Evolutionary conservation across 2,329 filamentous ascomycete genomes (phyloP).

Genomic region (Aureobasidium sp.): DNA sequence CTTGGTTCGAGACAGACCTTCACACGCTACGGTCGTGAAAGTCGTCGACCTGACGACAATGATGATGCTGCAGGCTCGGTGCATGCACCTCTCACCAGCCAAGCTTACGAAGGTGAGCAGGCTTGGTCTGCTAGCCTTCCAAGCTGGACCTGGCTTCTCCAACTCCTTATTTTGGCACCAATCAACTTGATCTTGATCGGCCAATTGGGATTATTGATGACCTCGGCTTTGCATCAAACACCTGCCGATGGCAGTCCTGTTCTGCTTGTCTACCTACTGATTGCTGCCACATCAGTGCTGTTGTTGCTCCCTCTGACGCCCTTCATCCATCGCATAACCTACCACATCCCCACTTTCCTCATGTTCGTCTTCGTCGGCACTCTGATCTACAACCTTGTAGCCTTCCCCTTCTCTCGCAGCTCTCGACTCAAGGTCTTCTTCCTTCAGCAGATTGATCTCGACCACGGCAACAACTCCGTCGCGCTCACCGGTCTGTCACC

Average conservation of each 20-base stretch:
- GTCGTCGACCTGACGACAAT: slow-evolving; percentile 15
- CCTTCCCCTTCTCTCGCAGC: slow-evolving; percentile 78
- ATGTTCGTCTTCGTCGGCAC: slow-evolving; percentile 66
- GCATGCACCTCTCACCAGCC: slow-evolving; percentile 23
- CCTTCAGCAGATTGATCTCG: slow-evolving; percentile 71
- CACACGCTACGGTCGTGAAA: slow-evolving; percentile 17
- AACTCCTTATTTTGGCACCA: slow-evolving; percentile 74
- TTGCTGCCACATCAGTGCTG: slow-evolving; percentile 61
- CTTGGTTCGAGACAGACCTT: slow-evolving; percentile 30
- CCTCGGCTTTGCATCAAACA: slow-evolving; percentile 69
- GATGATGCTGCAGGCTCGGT: slow-evolving; percentile 21
- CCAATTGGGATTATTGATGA: slow-evolving; percentile 67
- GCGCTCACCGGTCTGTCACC: slow-evolving; percentile 60
- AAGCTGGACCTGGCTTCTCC: slow-evolving; percentile 78
- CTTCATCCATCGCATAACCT: slow-evolving; percentile 78
- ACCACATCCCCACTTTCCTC: slow-evolving; percentile 72
- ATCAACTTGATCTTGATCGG: slow-evolving; percentile 70
- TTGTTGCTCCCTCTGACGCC: slow-evolving; percentile 71
- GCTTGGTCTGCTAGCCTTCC: slow-evolving; percentile 75
- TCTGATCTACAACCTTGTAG: slow-evolving; percentile 74
- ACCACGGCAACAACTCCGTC: slow-evolving; percentile 60
- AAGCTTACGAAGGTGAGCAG: slow-evolving; percentile 65
- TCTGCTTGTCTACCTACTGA: slow-evolving; percentile 62
- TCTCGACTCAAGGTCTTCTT: slow-evolving; percentile 85
- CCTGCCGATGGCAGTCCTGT: slow-evolving; percentile 72